Evolutionary conservation across 257 asterid species (phyloP).

Genomic region (Lycium barbarum): DNA sequence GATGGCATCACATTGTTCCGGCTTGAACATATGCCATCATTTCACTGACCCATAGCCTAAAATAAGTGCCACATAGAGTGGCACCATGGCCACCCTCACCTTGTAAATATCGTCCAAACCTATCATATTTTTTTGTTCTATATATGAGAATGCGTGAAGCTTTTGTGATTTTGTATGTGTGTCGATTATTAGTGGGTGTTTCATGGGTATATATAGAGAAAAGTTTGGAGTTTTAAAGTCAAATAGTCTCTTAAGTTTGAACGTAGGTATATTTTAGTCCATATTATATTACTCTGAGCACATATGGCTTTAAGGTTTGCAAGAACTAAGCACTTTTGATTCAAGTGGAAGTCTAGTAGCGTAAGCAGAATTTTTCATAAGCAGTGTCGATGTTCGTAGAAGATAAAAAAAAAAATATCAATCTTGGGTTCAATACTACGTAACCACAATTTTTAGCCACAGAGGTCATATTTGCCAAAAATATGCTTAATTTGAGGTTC

Average conservation of each 20-base stretch:
- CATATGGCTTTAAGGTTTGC: background rate
- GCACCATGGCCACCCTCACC: constrained; percentile 41
- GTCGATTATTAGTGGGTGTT: background rate
- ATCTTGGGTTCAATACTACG: no score
- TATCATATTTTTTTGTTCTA: constrained; percentile 30
- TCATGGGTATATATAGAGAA: background rate
- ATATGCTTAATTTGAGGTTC: no score
- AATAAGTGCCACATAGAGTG: constrained; percentile 38
- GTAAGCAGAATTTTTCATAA: no score
- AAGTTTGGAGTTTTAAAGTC: background rate
- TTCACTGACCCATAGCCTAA: constrained; percentile 43
- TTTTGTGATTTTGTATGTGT: background rate
- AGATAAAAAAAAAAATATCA: no score
- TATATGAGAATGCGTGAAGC: background rate
- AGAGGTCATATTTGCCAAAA: no score
- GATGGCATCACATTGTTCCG: constrained; percentile 41
- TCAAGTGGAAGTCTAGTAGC: no score
- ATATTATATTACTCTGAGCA: background rate
- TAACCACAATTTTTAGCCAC: no score
- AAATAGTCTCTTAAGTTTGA: background rate
- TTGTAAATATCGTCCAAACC: constrained; percentile 41
- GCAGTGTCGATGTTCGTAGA: no score
- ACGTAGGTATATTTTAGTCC: background rate
- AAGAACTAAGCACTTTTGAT: background rate
- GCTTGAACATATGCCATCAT: constrained; percentile 44